These are phyloP conservation scores for Solanum pimpinellifolium DNA, from an alignment of 257 asterid genomes.

Conservation along the genomic window DNA sequence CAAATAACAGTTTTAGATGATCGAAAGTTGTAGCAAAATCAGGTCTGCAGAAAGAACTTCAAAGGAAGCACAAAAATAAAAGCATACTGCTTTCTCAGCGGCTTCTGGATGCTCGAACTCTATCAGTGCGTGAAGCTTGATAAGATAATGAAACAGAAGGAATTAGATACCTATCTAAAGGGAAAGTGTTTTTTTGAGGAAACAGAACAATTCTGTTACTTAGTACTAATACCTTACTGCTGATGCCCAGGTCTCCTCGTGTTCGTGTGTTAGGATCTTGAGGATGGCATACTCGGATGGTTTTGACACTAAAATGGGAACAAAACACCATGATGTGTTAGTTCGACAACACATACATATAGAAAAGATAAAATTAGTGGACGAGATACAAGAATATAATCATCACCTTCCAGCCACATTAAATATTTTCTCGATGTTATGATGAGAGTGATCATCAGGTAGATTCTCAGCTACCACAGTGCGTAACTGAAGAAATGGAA, in stretches of 20 bases:
- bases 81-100: conserved; percentile 81
- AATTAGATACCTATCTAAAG: neutral
- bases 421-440: conserved; percentile 82
- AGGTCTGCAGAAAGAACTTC: neutral
- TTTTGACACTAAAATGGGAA: conserved; percentile 39
- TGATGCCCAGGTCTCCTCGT: conserved; percentile 58
- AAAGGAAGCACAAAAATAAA: neutral
- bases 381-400: neutral
- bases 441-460: conserved; percentile 96
- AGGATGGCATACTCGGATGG: conserved; percentile 89
- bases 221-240: conserved; percentile 46
- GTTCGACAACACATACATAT: neutral
- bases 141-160: neutral
- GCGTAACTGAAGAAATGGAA: conserved; percentile 31
- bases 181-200: neutral
- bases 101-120: conserved; percentile 73
- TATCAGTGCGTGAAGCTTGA: conserved; percentile 79
- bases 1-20: neutral
- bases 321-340: neutral
- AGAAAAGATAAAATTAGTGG: neutral
- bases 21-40: neutral
- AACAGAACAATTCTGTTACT: neutral
- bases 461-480: conserved; percentile 92
- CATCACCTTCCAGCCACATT: conserved; percentile 80
- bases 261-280: conserved; percentile 70